Evolutionary conservation across 768 basidiomycete species (phyloP).

Genomic region (Termitomyces sp.): DNA sequence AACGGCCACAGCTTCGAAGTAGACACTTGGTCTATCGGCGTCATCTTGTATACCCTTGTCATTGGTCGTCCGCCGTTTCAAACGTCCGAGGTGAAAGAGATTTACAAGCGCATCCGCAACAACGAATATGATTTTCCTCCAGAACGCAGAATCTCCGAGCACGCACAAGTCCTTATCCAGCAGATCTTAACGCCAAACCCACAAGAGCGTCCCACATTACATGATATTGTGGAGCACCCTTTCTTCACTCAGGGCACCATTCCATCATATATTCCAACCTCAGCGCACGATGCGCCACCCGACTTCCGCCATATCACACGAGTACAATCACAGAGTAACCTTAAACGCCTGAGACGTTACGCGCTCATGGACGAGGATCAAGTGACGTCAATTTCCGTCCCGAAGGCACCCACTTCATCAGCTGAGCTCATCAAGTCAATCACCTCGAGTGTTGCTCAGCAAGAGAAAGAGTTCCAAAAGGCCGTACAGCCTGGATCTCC

Average conservation of each 20-base stretch:
- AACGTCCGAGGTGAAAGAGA: constrained; percentile 95
- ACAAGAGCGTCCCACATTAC: constrained; percentile 74
- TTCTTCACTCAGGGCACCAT: constrained; percentile 85
- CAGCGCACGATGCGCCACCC: constrained; percentile 73
- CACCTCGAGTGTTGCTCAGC: constrained; percentile 68
- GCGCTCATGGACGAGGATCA: constrained; percentile 66
- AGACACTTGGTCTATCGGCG: constrained; percentile 96
- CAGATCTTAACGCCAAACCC: constrained; percentile 87
- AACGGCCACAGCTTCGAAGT: constrained; percentile 99
- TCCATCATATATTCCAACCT: constrained; percentile 75
- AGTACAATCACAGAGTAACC: constrained; percentile 62
- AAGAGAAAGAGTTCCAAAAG: constrained; percentile 95
- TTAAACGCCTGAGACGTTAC: constrained; percentile 60
- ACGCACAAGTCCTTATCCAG: constrained; percentile 75
- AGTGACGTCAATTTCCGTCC: constrained; percentile 37
- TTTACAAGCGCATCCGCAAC: constrained; percentile 93
- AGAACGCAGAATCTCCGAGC: constrained; percentile 66
- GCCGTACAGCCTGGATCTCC: constrained; percentile 95
- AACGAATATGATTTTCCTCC: constrained; percentile 92
- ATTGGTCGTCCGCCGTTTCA: constrained; percentile 98
- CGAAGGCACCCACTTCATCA: constrained; percentile 26
- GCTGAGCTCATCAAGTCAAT: constrained; percentile 36
- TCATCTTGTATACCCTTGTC: constrained; percentile 93
- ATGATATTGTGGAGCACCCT: constrained; percentile 78
- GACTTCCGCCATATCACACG: constrained; percentile 70